These are phyloP conservation scores for Plantago lanceolata DNA, from an alignment of 305 asterid genomes.

Conservation along the genomic window DNA sequence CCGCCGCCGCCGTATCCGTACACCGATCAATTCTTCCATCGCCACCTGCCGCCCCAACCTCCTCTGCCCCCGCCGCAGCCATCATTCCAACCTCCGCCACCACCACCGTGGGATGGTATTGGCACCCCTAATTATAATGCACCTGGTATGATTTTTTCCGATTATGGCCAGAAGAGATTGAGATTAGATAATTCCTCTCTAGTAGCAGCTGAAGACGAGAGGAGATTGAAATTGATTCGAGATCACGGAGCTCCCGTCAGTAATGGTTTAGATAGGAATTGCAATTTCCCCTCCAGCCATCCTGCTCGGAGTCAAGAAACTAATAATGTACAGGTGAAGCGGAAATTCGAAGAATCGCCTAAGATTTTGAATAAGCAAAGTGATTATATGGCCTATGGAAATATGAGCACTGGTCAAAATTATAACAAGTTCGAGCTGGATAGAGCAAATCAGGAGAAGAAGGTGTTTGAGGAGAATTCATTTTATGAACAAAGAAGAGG, in stretches of 20 bases:
- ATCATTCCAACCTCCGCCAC: conserved; percentile 31
- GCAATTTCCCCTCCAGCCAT: conserved; percentile 25
- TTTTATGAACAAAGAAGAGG: conserved; percentile 29
- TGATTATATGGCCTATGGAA: conserved; percentile 35
- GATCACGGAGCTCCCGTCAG: conserved; percentile 63
- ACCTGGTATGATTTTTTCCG: conserved; percentile 30
- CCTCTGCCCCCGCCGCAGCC: conserved; percentile 22
- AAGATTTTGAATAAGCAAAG: conserved; percentile 25
- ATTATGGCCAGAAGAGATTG: conserved; percentile 47
- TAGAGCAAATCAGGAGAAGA: conserved; percentile 25
- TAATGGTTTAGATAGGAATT: conserved; percentile 21
- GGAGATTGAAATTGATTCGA: conserved; percentile 70
- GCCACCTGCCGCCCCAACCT: conserved; percentile 36
- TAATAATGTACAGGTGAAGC: conserved; percentile 20
- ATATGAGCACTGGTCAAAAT: conserved; percentile 17
- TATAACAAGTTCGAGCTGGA: conserved; percentile 25
- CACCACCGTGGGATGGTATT: conserved; percentile 40
- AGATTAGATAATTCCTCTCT: conserved; percentile 32
- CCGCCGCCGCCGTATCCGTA: conserved; percentile 28
- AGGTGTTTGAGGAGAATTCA: conserved; percentile 22
- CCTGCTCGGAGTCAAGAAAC: conserved; percentile 30
- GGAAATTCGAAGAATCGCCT: conserved; percentile 27
- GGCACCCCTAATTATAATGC: conserved; percentile 34
- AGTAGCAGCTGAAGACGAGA: conserved; percentile 23
- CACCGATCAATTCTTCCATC: conserved; percentile 47